Evolutionary conservation across 2,329 filamentous ascomycete genomes (phyloP).

Genomic region (Pseudogymnoascus sp.): DNA sequence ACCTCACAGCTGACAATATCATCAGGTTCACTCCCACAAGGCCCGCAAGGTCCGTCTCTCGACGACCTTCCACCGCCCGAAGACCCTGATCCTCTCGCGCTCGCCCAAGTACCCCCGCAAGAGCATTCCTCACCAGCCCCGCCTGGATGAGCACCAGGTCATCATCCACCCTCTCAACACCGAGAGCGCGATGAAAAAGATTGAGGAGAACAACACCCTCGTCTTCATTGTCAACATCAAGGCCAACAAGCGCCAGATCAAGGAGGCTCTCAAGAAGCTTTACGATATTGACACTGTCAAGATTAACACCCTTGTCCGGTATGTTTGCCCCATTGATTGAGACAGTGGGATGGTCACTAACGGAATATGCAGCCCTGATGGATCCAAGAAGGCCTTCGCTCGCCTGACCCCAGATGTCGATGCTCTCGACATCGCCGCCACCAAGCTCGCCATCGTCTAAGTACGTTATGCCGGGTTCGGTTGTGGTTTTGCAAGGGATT

Average conservation of each 20-base stretch:
- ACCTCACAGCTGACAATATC: slow-evolving; percentile 19
- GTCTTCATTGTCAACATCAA: slow-evolving; percentile 96
- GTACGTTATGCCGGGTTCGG: slow-evolving; percentile 38
- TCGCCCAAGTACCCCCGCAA: slow-evolving; percentile 95
- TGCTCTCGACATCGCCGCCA: slow-evolving; percentile 97
- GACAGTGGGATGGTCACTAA: slow-evolving; percentile 16
- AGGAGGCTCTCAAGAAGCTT: slow-evolving; percentile 95
- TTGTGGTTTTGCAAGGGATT: slow-evolving; percentile 28
- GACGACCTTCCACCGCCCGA: slow-evolving; percentile 95
- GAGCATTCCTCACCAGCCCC: slow-evolving; percentile 80
- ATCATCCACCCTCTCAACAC: slow-evolving; percentile 98
- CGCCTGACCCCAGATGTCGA: slow-evolving; percentile 94
- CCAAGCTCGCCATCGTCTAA: slow-evolving; percentile 98
- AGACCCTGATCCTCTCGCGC: slow-evolving; percentile 88
- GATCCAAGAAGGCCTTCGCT: slow-evolving; percentile 97
- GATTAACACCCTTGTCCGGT: slow-evolving; percentile 99
- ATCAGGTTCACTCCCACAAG: slow-evolving; percentile 70
- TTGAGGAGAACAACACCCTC: slow-evolving; percentile 99
- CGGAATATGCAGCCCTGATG: slow-evolving; percentile 63
- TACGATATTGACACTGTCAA: slow-evolving; percentile 98
- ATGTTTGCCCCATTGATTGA: slow-evolving; percentile 31
- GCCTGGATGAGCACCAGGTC: slow-evolving; percentile 96
- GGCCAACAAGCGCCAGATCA: slow-evolving; percentile 99
- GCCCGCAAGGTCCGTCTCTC: slow-evolving; percentile 84
- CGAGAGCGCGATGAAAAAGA: slow-evolving; percentile 99